Base-by-base conservation (phyloP, 139 green algal genomes). In the Tetradesmus lagerheimii region DNA sequence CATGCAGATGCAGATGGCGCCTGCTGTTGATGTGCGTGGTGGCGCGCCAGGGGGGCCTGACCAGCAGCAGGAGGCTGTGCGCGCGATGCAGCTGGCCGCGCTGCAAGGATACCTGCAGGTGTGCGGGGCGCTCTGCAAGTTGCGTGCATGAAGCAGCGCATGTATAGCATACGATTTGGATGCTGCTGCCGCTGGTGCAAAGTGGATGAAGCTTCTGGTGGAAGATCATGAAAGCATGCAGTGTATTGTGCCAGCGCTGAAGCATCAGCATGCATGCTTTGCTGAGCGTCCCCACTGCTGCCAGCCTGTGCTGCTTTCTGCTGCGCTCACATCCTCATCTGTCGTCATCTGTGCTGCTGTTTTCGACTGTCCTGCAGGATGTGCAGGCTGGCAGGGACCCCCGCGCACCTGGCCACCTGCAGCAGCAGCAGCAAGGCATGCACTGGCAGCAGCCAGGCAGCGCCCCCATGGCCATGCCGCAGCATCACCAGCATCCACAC, bases 341-440 rank as follows among this genome's bases (percentile, higher is more conserved):
- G 57, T 8, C 31, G 57, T 25, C 53, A 66, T 66, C 23, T n/a
- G 23, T 31, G 25, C 23, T n/a, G 8, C 23, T 5, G 25, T 23
- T 23, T 71, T 66, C 15, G 43, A 5, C 9, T 62, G 47, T 14
- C 12, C 12, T 62, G 8, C 57, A 71, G 57, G 57, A 71, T 71
- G 57, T 71, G 20, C 57, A 71, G 57, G 57, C 57, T 8, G 3
- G 57, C 20, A 71, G 16, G 23, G 23, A 31, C 9, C 23, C 20
- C 1, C 23, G 23, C 8, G 57, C 1, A 23, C 57, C 20, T 31
- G 18, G 57, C 57, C n/a, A 23, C 3, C 57, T 31, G 57, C 57
- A 71, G 57, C 57, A 71, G 57, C 57, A 71, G 57, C 57, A 71
- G 57, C 57, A 71, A n/a, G 57, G 57, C 57, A 71, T 71, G 57